Base-by-base conservation (phyloP, 495 filamentous ascomycete species). In the Aspergillus egyptiacus region DNA sequence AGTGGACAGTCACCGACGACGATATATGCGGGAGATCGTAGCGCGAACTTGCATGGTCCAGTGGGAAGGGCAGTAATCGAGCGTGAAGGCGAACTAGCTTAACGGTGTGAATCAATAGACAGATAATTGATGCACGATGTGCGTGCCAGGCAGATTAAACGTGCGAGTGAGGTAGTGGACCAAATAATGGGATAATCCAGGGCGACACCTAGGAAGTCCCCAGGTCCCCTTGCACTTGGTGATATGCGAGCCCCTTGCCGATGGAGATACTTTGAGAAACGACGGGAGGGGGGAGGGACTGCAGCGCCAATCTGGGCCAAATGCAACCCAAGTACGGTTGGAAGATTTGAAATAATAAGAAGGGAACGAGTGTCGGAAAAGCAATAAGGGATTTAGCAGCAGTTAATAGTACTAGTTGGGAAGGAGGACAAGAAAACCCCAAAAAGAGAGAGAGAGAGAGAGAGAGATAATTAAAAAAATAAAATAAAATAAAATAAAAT, bases 41-140 rank as follows among this genome's bases (percentile, higher is more conserved):
- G 41, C 46, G 48, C 46, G 37, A 46, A 48, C 55, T 51, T 56
- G 53, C 59, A 61, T 61, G 59, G 51, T 61, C 59, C 53, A 55
- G 55, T 54, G 54, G 36, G 39, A 45, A 35, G 23, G 43, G 25
- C 35, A 48, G 48, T 42, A 48, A 55, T 50, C 48, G 48, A 44
- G 27, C 49, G 30, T 31, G 43, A 53, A 37, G 35, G 46, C 46
- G 34, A 42, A 50, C 40, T 55, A 51, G 52, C 49, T 37, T 31
- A 56, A 55, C 52, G 49, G 51, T 23, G 54, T 51, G 39, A 55
- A 55, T 57, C 53, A 54, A 59, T 59, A 54, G 35, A 23, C 13
- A 1, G 5, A 4, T 36, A 36, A n/a, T 49, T 40, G 50, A 40
- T 30, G 48, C 53, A 51, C 51, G 34, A 32, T 31, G 44, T 45